Evolutionary conservation across 768 basidiomycete genomes (phyloP), one percentile per base, ranked within the genome.

Genomic region (Boletus huronensis): DNA sequence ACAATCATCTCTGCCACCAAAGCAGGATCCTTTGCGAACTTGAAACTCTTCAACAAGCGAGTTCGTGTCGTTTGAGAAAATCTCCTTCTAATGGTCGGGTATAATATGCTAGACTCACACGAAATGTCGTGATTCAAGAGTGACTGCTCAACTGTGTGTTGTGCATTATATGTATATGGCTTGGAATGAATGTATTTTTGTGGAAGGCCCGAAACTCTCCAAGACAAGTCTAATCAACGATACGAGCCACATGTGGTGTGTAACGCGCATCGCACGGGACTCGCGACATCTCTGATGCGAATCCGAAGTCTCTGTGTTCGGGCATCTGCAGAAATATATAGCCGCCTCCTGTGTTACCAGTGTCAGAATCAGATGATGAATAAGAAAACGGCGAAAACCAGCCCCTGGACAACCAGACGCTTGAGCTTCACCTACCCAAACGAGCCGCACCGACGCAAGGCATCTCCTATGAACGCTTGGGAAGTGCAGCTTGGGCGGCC

Each of bases 401-500:
- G 19, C 10, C 35, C 11, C 43, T 29, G 19, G 16, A 43, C 4
- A 13, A 26, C 42, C 39, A 23, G 23, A 43, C 14, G 19, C 21
- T 21, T 3, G 26, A 23, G 28, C 25, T 9, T 9, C n/a, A 53
- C 59, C 41, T 41, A 58, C 35, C 53, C 28, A 45, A 26, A 26
- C n/a, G 16, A 16, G 4, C n/a, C 13, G 7, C 9, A 42, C 10
- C 10, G 10, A 21, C 1, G 3, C 23, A n/a, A 25, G 25, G 11
- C 31, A 17, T 32, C 13, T 2, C 16, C 35, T 55, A 66, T 25
- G 52, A 49, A 35, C 61, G 64, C 44, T 17, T 64, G 23, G 48
- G 52, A 8, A 71, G 60, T 25, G 54, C 64, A 42, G 54, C 60
- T 50, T 70, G 69, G 1, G 69, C 69, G 9, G 70, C 69, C 42